phyloP scores from a whole-genome alignment of 805 yeast genomes.

The Nakazawaea ishiwadae region DNA sequence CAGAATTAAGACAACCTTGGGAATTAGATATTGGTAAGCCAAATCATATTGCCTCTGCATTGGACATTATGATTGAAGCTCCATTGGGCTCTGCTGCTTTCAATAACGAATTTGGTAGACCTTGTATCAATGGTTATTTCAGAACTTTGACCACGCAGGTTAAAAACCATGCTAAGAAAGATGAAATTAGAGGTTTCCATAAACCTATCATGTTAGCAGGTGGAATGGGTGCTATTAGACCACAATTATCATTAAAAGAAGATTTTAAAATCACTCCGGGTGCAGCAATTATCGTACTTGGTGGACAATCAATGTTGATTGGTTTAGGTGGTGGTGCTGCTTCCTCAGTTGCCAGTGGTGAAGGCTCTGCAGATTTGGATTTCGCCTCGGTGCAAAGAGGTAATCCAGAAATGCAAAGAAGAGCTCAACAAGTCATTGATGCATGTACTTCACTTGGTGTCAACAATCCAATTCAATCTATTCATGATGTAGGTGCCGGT shows the following conservation, averaged over 20 bases:
- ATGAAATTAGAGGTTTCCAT: slow-evolving; percentile 91
- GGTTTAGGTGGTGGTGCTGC: slow-evolving; percentile 99
- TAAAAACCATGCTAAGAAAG: slow-evolving; percentile 51
- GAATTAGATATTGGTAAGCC: slow-evolving; percentile 90
- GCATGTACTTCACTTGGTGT: slow-evolving; percentile 82
- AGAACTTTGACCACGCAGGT: slow-evolving; percentile 88
- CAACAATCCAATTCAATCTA: slow-evolving; percentile 79
- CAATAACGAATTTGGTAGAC: slow-evolving; percentile 98
- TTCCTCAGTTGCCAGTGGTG: slow-evolving; percentile 93
- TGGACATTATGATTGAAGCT: slow-evolving; percentile 95
- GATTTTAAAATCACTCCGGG: slow-evolving; percentile 88
- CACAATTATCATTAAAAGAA: slow-evolving; percentile 78
- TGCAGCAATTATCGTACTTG: slow-evolving; percentile 84
- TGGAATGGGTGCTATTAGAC: slow-evolving; percentile 96
- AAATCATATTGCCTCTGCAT: slow-evolving; percentile 82
- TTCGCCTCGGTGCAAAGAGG: slow-evolving; percentile 99
- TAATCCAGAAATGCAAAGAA: slow-evolving; percentile 98
- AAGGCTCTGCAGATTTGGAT: slow-evolving; percentile 92
- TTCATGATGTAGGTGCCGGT: slow-evolving; percentile 99
- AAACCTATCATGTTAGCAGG: slow-evolving; percentile 99
- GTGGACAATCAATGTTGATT: slow-evolving; percentile 97
- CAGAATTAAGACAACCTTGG: slow-evolving; percentile 90
- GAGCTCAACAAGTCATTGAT: slow-evolving; percentile 97
- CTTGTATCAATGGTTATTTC: slow-evolving; percentile 94
- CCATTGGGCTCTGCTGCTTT: slow-evolving; percentile 98